These are phyloP conservation scores for Vigna reflexopilosa DNA, from an alignment of 306 rosid species.

Conservation along the genomic window DNA sequence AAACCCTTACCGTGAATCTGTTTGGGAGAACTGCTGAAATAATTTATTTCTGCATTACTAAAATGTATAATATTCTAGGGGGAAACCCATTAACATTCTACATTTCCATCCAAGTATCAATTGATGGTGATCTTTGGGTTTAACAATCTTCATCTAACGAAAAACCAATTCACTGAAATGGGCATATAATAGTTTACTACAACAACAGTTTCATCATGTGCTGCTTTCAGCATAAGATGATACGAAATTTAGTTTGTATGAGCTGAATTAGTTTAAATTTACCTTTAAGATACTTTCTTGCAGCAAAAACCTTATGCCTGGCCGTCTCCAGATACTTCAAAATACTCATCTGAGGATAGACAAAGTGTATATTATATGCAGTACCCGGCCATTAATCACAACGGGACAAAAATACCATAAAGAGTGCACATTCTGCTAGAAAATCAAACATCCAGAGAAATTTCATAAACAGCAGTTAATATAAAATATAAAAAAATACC, in stretches of 20 bases:
- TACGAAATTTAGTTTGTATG: background rate
- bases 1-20: too few relatives aligned
- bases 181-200: background rate
- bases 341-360: slow-evolving; percentile 52
- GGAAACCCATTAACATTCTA: background rate
- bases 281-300: slow-evolving; percentile 60
- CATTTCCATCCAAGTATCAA: slow-evolving; percentile 3
- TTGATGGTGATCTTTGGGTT: slow-evolving; percentile 22
- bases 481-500: too few relatives aligned
- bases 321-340: slow-evolving; percentile 50
- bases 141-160: background rate
- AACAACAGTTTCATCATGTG: background rate
- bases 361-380: slow-evolving; percentile 7
- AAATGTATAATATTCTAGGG: background rate
- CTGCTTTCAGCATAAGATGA: background rate
- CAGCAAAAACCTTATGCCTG: slow-evolving; percentile 38
- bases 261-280: slow-evolving; percentile 27
- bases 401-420: slow-evolving; percentile 1
- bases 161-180: slow-evolving; percentile 1
- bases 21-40: background rate
- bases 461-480: too few relatives aligned
- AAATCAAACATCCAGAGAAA: too few relatives aligned
- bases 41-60: slow-evolving; percentile 7
- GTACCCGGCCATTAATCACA: slow-evolving; percentile 21
- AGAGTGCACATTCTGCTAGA: background rate